Evolutionary conservation across 108 stramenopile species (phyloP).

Genomic region (Fistulifera solaris): DNA sequence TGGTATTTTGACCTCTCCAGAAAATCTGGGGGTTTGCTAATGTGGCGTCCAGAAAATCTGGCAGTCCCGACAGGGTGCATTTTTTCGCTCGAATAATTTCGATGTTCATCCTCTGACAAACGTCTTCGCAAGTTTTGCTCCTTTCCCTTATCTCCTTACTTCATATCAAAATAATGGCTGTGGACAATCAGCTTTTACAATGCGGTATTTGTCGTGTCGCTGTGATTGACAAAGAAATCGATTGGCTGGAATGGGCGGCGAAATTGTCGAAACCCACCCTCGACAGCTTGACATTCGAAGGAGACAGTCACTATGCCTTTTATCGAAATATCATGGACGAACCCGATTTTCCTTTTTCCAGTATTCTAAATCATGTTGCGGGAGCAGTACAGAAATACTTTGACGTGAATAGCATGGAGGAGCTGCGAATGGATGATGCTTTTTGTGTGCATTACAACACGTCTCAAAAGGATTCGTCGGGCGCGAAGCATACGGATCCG

Average conservation of each 20-base stretch:
- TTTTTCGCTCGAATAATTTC: no score
- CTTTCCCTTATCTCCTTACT: no score
- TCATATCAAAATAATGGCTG: no score
- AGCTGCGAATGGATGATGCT: conserved; percentile 36
- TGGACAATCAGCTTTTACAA: conserved; percentile 8
- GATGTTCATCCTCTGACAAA: no score
- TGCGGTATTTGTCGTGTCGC: conserved; percentile 29
- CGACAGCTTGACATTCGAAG: conserved; percentile 17
- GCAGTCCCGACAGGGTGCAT: no score
- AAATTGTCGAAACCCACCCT: conserved; percentile 27
- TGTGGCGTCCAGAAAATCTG: no score
- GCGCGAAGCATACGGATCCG: conserved; percentile 40
- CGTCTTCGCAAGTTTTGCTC: no score
- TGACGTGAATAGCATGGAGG: conserved; percentile 6
- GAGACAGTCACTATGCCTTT: conserved; percentile 39
- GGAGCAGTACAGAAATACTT: conserved; percentile 18
- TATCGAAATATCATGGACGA: conserved; percentile 57
- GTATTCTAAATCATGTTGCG: conserved; percentile 10
- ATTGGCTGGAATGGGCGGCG: conserved; percentile 18
- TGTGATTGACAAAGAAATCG: conserved; percentile 11
- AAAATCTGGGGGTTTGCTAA: no score
- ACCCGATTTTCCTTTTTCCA: conserved; percentile 23
- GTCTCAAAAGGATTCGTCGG: conserved; percentile 35
- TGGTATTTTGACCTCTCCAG: no score
- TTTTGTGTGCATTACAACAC: conserved; percentile 47